phyloP scores from a whole-genome alignment of 2,329 filamentous ascomycete genomes.

The Diplodia scrobiculata region DNA sequence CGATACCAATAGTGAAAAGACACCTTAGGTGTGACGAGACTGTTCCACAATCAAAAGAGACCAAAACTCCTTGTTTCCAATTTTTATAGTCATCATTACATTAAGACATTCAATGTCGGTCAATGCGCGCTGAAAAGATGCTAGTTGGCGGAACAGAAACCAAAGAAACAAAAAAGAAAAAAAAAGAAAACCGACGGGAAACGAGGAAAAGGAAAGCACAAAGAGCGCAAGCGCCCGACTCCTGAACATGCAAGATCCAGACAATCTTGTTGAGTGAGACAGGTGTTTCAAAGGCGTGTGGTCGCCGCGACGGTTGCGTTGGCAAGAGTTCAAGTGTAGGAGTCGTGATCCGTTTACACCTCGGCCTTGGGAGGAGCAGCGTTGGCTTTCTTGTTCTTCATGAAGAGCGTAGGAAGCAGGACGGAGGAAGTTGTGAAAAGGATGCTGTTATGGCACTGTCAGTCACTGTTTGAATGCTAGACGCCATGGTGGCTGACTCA shows the following conservation, averaged over 20 bases:
- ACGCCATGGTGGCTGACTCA: slow-evolving; percentile 42
- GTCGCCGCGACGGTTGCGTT: not conserved
- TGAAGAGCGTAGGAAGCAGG: slow-evolving; percentile 52
- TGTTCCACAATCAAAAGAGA: not conserved
- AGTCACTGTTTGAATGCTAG: not conserved
- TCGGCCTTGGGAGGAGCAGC: slow-evolving; percentile 39
- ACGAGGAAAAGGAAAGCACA: not conserved
- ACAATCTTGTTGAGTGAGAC: slow-evolving; percentile 12
- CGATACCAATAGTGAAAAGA: not conserved
- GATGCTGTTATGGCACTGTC: slow-evolving; percentile 41
- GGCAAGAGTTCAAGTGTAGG: not conserved
- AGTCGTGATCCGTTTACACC: slow-evolving; percentile 9
- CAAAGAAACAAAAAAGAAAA: not conserved
- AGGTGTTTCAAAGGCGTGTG: not conserved
- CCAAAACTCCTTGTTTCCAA: slow-evolving; percentile 6
- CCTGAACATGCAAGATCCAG: slow-evolving; percentile 1
- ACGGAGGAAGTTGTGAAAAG: slow-evolving; percentile 51
- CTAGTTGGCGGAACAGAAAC: not conserved
- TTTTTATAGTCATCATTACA: slow-evolving; percentile 25
- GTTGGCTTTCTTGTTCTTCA: slow-evolving; percentile 53
- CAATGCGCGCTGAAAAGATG: not conserved
- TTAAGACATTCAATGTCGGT: slow-evolving; percentile 15
- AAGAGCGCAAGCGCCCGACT: not conserved
- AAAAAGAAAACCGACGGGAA: not conserved
- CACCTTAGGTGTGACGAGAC: not conserved